Conservation (phyloP, 2,329 filamentous ascomycete species). For the Phialocephala subalpina region DNA sequence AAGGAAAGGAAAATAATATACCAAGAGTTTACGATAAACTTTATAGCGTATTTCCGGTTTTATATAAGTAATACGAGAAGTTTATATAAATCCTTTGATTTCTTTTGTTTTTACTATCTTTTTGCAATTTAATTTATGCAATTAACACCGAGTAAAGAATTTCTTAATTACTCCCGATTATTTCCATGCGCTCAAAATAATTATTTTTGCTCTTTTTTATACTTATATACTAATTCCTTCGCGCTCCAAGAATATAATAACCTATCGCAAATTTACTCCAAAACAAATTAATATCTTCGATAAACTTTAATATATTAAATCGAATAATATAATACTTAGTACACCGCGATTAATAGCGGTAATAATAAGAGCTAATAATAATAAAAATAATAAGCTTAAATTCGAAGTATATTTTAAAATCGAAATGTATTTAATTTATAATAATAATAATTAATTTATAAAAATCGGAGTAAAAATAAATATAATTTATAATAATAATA, state of each 20-base stretch:
- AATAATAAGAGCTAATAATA: slow-evolving; percentile 19
- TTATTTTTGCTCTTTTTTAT: slow-evolving; percentile 31
- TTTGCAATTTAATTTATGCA: slow-evolving; percentile 26
- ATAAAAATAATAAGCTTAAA: slow-evolving; percentile 22
- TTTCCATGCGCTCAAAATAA: slow-evolving; percentile 22
- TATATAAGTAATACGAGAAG: background rate
- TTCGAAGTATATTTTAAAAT: slow-evolving; percentile 31
- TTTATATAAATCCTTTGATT: background rate
- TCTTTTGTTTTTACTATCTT: slow-evolving; percentile 10
- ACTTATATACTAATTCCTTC: slow-evolving; percentile 34
- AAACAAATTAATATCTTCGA: slow-evolving; percentile 24
- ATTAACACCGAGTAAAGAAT: slow-evolving; percentile 17
- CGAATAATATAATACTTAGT: slow-evolving; percentile 25
- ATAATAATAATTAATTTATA: slow-evolving; percentile 21
- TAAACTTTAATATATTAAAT: slow-evolving; percentile 26
- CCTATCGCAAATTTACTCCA: slow-evolving; percentile 24
- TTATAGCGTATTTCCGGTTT: too few species aligned
- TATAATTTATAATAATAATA: slow-evolving; percentile 12
- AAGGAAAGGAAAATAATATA: too few species aligned
- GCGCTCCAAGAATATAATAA: slow-evolving; percentile 28
- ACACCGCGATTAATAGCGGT: slow-evolving; percentile 21
- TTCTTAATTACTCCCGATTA: too few species aligned
- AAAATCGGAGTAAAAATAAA: slow-evolving; percentile 12
- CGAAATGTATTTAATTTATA: slow-evolving; percentile 30
- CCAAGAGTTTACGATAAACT: too few species aligned